Evolutionary conservation across 2,329 filamentous ascomycete genomes (phyloP).

Genomic region (Aureobasidium sp.): DNA sequence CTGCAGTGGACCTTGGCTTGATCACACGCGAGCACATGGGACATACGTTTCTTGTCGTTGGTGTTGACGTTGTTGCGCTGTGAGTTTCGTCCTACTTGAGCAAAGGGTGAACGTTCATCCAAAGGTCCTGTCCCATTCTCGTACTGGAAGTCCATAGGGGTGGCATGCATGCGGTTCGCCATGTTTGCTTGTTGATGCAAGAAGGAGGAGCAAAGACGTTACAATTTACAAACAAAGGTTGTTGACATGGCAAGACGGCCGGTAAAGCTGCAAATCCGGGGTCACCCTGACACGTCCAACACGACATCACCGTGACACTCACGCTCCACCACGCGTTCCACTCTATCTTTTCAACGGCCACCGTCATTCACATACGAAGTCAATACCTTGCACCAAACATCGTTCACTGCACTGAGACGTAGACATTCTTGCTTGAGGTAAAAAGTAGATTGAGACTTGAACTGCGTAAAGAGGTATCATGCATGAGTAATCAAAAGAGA

Average conservation of each 20-base stretch:
- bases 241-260: not conserved
- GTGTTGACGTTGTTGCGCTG: conserved; percentile 23
- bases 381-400: not conserved
- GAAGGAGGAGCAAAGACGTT: not conserved
- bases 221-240: conserved; percentile 7
- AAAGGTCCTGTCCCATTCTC: conserved; percentile 40
- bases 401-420: not conserved
- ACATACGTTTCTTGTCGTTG: conserved; percentile 35
- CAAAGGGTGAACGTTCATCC: conserved; percentile 43
- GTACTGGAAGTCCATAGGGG: conserved; percentile 50
- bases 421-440: not conserved
- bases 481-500: not conserved
- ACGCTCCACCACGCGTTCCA: not conserved
- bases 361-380: not conserved
- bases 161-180: conserved; percentile 23
- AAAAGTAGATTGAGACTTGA: not conserved
- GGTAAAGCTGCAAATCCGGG: not conserved
- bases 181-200: conserved; percentile 18
- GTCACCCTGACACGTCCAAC: not conserved
- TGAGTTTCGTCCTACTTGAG: conserved; percentile 30
- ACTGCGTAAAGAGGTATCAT: conserved; percentile 11
- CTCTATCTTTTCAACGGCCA: not conserved
- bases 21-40: not conserved
- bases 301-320: not conserved
- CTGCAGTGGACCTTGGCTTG: not conserved